Percentiles rank a stretch among this genome's conserved stretches.
These are phyloP conservation scores for Emmonsia crescens DNA, from an alignment of 2,329 filamentous ascomycete species.

Conservation along the genomic window DNA sequence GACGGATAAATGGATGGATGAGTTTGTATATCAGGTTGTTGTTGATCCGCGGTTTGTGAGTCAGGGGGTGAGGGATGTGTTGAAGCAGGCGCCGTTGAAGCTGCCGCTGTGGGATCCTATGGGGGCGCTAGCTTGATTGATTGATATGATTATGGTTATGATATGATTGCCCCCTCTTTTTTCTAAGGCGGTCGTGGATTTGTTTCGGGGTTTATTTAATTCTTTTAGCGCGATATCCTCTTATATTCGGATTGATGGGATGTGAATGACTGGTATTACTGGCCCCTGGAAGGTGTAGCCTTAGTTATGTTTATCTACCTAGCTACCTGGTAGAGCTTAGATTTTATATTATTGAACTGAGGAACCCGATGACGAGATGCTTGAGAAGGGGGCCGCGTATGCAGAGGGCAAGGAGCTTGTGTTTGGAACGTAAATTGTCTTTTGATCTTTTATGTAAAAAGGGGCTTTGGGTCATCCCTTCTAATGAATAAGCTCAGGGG, in stretches of 20 bases:
- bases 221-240: neutral
- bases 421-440: neutral
- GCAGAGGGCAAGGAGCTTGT: slow-evolving; percentile 7
- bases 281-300: neutral
- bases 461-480: too few species aligned
- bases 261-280: neutral
- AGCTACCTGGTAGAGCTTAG: too few species aligned
- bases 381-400: slow-evolving; percentile 9
- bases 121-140: slow-evolving; percentile 53
- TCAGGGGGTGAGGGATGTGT: slow-evolving; percentile 56
- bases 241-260: neutral
- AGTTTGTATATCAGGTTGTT: slow-evolving; percentile 79
- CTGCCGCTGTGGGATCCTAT: slow-evolving; percentile 73
- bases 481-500: too few species aligned
- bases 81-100: slow-evolving; percentile 59
- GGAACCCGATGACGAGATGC: slow-evolving; percentile 8
- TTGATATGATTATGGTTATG: neutral
- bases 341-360: slow-evolving; percentile 4
- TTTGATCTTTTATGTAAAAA: too few species aligned
- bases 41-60: slow-evolving; percentile 60
- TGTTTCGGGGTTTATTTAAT: neutral
- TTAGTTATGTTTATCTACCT: too few species aligned
- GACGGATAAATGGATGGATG: slow-evolving; percentile 68
- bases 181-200: neutral
- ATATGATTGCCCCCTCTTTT: neutral